Percentiles rank a stretch among this genome's conserved stretches.
phyloP scores from a whole-genome alignment of 345 rosid species.

The Anacardium occidentale region DNA sequence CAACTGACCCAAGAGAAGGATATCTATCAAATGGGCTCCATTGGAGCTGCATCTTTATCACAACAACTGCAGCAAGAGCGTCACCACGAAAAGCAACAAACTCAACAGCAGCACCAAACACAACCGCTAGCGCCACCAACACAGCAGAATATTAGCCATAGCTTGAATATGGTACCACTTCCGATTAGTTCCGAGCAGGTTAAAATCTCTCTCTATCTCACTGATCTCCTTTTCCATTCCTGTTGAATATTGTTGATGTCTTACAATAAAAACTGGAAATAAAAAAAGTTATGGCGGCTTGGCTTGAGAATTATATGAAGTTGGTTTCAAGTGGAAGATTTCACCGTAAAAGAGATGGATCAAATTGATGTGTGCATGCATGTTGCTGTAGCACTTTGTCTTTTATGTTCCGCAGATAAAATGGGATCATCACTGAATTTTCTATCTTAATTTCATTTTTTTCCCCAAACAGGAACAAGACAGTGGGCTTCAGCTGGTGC shows the following conservation, averaged over 20 bases:
- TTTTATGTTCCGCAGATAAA: neutral
- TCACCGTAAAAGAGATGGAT: neutral
- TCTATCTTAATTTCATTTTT: neutral
- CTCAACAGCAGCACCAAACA: slow-evolving; percentile 24
- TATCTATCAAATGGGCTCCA: slow-evolving; percentile 27
- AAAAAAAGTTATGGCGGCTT: too few relatives aligned
- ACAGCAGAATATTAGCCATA: slow-evolving; percentile 34
- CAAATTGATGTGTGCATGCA: neutral
- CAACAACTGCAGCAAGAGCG: slow-evolving; percentile 45
- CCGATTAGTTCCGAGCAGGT: slow-evolving; percentile 55
- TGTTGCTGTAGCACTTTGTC: neutral
- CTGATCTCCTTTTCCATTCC: too few relatives aligned
- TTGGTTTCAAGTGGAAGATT: neutral
- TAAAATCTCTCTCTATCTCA: neutral
- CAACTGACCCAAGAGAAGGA: slow-evolving; percentile 34
- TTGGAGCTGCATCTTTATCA: slow-evolving; percentile 32
- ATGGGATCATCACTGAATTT: neutral
- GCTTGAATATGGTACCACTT: slow-evolving; percentile 41
- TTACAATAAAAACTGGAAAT: too few relatives aligned
- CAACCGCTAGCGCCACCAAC: slow-evolving; percentile 5
- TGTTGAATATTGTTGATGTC: too few relatives aligned
- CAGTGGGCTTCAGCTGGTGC: slow-evolving; percentile 65
- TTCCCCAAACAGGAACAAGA: slow-evolving; percentile 48
- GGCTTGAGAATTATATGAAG: too few relatives aligned
- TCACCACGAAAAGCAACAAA: slow-evolving; percentile 32